These are phyloP conservation scores for Magnolia officinalis DNA, from an alignment of 164 flowering plant species.

Conservation along the genomic window DNA sequence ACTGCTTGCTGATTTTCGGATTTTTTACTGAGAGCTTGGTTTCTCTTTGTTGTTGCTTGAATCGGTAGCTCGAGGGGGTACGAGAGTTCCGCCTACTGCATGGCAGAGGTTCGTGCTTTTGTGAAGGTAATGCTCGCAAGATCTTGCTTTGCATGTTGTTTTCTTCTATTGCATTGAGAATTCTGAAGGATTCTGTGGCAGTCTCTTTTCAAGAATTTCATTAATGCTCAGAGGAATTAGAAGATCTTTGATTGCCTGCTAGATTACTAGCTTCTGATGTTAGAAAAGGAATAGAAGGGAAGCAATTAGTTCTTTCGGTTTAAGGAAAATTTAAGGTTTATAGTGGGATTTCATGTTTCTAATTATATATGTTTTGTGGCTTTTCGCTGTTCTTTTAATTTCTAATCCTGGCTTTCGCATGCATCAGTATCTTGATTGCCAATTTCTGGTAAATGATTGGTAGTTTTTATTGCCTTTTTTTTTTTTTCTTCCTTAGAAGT, in stretches of 20 bases:
- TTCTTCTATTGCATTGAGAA: not conserved
- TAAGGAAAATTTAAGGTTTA: not conserved
- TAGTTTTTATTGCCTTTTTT: no score
- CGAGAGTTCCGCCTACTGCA: not conserved
- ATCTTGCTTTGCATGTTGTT: not conserved
- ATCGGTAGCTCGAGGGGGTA: not conserved
- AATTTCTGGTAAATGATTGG: no score
- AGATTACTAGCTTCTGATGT: not conserved
- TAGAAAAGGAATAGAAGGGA: not conserved
- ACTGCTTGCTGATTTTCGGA: not conserved
- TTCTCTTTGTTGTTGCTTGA: not conserved
- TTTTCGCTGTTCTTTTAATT: no score
- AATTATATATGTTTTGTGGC: no score
- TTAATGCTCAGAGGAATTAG: not conserved
- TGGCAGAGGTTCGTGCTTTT: slow-evolving; percentile 6
- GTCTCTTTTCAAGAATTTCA: not conserved
- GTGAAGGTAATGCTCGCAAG: slow-evolving; percentile 11
- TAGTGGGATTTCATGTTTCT: not conserved
- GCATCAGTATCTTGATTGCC: no score
- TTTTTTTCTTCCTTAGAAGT: no score
- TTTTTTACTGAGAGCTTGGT: not conserved
- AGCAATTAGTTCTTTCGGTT: not conserved
- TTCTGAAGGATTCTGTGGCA: not conserved
- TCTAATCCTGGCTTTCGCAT: no score
- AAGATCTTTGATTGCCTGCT: not conserved